phyloP scores from a whole-genome alignment of 164 flowering plant genomes.

The Kalanchoe fedtschenkoi region DNA sequence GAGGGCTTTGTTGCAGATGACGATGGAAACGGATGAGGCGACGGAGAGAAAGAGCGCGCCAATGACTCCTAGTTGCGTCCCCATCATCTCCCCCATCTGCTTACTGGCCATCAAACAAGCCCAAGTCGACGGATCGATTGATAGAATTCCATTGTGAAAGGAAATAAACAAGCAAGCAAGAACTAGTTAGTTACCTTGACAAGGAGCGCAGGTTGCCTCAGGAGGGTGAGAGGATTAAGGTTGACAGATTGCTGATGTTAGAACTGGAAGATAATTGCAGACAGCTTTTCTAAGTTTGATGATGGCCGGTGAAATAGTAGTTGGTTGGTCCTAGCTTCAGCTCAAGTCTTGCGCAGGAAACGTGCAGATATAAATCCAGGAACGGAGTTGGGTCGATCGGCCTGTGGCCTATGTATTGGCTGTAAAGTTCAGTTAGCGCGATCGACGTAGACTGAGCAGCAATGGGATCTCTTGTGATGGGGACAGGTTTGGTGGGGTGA shows the following conservation, averaged over 20 bases:
- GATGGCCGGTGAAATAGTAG: neutral
- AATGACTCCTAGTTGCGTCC: constrained; percentile 64
- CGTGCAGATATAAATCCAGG: too few species aligned
- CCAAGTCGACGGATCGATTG: neutral
- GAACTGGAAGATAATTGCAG: neutral
- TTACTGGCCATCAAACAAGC: neutral
- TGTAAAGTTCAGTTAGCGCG: neutral
- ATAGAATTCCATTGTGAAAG: neutral
- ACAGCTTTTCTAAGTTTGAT: neutral
- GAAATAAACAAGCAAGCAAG: neutral
- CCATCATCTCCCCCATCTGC: constrained; percentile 64
- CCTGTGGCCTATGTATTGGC: neutral
- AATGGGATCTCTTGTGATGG: neutral
- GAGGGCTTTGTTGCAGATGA: constrained; percentile 82
- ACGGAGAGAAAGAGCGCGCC: constrained; percentile 87
- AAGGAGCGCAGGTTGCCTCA: neutral
- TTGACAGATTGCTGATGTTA: too few species aligned
- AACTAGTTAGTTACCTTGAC: neutral
- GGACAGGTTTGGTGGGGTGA: neutral
- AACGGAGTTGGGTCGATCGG: neutral
- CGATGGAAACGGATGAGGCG: constrained; percentile 88
- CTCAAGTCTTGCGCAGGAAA: neutral
- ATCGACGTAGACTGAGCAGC: neutral
- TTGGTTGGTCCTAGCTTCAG: neutral
- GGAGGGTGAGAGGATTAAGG: too few species aligned